A percentile compares a stretch with the other conserved stretches of the same genome.
Evolutionary conservation across 1,139 yeast genomes (phyloP).

Genomic region (Candida mesenterica): DNA sequence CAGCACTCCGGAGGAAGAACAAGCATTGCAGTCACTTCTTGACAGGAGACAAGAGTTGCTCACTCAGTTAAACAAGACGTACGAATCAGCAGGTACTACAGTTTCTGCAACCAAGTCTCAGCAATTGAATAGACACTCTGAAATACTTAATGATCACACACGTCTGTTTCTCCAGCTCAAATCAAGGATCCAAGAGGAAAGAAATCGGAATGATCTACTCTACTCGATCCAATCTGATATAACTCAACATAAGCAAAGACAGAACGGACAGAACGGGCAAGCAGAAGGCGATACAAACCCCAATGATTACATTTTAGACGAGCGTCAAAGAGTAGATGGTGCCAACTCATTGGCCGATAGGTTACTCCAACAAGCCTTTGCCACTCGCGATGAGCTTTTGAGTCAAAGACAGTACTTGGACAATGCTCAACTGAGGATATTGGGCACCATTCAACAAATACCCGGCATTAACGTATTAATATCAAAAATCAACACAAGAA

Average conservation of each 20-base stretch:
- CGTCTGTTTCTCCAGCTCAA: conserved; percentile 60
- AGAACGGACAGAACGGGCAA: conserved; percentile 19
- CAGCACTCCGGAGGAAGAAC: conserved; percentile 62
- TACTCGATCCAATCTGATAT: conserved; percentile 79
- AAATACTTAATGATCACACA: conserved; percentile 69
- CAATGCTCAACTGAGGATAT: conserved; percentile 63
- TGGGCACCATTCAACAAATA: conserved; percentile 59
- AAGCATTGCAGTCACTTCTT: conserved; percentile 48
- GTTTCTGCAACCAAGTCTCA: conserved; percentile 65
- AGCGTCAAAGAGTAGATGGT: conserved; percentile 67
- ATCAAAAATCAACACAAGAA: conserved; percentile 79
- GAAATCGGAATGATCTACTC: conserved; percentile 71
- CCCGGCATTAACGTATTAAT: conserved; percentile 84
- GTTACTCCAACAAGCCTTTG: conserved; percentile 77
- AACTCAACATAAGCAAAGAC: conserved; percentile 51
- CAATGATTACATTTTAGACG: conserved; percentile 74
- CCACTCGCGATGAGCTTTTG: conserved; percentile 80
- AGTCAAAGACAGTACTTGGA: conserved; percentile 67
- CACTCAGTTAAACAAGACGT: conserved; percentile 35
- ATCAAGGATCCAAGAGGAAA: conserved; percentile 63
- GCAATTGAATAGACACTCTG: conserved; percentile 82
- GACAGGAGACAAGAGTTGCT: conserved; percentile 33
- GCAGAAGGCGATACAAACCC: conserved; percentile 37
- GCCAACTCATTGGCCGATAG: conserved; percentile 79
- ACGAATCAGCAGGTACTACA: conserved; percentile 39